Evolutionary conservation across 2,329 filamentous ascomycete genomes (phyloP).

Genomic region (Pyricularia sp.): DNA sequence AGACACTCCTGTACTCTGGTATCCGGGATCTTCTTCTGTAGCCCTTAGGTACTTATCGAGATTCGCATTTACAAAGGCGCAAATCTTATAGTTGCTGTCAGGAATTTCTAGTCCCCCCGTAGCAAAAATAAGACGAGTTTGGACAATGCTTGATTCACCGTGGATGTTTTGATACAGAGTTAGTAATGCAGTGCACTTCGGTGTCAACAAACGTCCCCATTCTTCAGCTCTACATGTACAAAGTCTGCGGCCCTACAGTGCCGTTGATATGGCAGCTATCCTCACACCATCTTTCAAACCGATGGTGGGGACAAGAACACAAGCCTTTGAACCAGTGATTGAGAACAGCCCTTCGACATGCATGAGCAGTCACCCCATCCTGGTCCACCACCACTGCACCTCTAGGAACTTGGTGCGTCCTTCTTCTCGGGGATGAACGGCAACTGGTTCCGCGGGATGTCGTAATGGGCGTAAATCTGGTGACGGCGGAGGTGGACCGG

Average conservation of each 20-base stretch:
- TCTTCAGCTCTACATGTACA: constrained; percentile 1
- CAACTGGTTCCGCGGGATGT: constrained; percentile 16
- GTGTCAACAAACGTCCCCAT: background rate
- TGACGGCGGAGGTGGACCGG: constrained; percentile 65
- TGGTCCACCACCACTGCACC: background rate
- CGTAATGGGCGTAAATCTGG: constrained; percentile 49
- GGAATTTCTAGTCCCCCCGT: background rate
- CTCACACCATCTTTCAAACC: background rate
- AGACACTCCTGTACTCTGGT: background rate
- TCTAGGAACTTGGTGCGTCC: constrained; percentile 1
- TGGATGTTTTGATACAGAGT: background rate
- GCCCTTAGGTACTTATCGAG: background rate
- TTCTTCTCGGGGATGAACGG: constrained; percentile 19
- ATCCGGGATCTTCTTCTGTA: background rate
- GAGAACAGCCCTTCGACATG: background rate
- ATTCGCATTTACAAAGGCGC: background rate
- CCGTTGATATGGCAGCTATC: background rate
- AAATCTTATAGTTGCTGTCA: background rate
- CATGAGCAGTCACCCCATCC: background rate
- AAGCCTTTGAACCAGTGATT: background rate
- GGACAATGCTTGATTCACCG: background rate
- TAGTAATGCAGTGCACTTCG: background rate
- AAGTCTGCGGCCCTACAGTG: background rate
- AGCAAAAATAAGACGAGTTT: background rate
- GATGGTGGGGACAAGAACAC: background rate